Percentiles rank a stretch among this genome's conserved stretches.
phyloP scores from a whole-genome alignment of 1,139 yeast genomes.

The Hansenula sp. region DNA sequence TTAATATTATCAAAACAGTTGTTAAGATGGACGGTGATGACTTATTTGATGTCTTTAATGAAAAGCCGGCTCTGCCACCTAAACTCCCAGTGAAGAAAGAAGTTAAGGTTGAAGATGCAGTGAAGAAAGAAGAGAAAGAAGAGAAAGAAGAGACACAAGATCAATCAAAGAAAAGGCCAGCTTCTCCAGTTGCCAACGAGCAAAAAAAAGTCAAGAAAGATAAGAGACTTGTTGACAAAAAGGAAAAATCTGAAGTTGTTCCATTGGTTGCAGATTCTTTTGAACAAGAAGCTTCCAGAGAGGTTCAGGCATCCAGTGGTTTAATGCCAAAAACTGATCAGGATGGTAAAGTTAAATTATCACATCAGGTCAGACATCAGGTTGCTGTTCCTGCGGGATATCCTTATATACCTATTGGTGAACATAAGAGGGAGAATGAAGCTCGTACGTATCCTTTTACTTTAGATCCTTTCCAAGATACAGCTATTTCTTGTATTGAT shows the following conservation, averaged over 20 bases:
- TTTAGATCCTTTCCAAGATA: constrained; percentile 94
- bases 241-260: constrained; percentile 32
- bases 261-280: constrained; percentile 87
- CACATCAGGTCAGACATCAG: constrained; percentile 95
- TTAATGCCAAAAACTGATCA: constrained; percentile 41
- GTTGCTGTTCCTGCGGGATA: constrained; percentile 94
- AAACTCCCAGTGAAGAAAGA: constrained; percentile 12
- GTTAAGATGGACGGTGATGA: constrained; percentile 37
- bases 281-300: constrained; percentile 88
- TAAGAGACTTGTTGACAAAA: constrained; percentile 28
- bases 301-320: constrained; percentile 78
- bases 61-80: constrained; percentile 41
- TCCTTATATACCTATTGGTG: constrained; percentile 82
- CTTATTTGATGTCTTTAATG: constrained; percentile 67
- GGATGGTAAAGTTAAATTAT: constrained; percentile 62
- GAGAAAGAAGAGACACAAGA: constrained; percentile 9
- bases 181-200: constrained; percentile 18
- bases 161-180: constrained; percentile 17
- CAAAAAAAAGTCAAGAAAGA: constrained; percentile 27
- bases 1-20: background rate
- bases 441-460: constrained; percentile 91
- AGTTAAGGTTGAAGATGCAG: constrained; percentile 6
- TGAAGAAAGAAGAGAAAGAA: constrained; percentile 12
- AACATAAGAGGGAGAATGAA: constrained; percentile 67
- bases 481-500: constrained; percentile 91